A percentile compares a stretch with the other conserved stretches of the same genome.
phyloP scores from a whole-genome alignment of 1,139 yeast genomes.

The Debaryomyces fabryi region DNA sequence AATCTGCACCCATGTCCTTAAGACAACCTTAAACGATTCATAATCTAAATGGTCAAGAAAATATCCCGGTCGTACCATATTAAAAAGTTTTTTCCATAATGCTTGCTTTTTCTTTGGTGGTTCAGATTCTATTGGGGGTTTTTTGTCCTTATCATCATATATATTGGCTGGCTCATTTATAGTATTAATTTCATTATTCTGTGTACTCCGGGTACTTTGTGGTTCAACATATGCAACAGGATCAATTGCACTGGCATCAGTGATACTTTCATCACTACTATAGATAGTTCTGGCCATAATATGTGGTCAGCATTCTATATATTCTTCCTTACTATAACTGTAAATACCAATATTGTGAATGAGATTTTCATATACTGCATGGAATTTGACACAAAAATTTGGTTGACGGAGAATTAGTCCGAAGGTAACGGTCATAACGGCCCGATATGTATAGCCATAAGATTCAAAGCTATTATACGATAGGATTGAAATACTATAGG shows the following conservation, averaged over 20 bases:
- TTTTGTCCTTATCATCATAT: conserved; percentile 15
- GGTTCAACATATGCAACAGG: conserved; percentile 4
- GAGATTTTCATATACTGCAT: not conserved
- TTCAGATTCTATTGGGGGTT: conserved; percentile 13
- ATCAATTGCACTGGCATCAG: not conserved
- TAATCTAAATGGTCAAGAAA: conserved; percentile 30
- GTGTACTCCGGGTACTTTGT: not conserved
- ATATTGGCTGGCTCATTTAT: not conserved
- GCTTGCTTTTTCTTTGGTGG: conserved; percentile 6
- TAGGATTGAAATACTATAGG: not conserved
- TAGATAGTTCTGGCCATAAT: not conserved
- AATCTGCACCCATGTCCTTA: conserved; percentile 33
- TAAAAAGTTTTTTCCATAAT: conserved; percentile 17
- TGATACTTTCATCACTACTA: not conserved
- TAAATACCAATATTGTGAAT: not conserved
- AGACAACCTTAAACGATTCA: conserved; percentile 27
- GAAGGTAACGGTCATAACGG: not conserved
- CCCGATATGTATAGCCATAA: not conserved
- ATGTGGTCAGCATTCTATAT: not conserved
- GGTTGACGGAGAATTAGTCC: not conserved
- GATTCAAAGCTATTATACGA: not conserved
- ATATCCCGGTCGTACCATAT: conserved; percentile 25
- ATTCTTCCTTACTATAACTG: not conserved
- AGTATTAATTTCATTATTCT: not conserved
- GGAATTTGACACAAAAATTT: not conserved